Conservation (phyloP, 345 rosid genomes). For the Nephelium lappaceum region DNA sequence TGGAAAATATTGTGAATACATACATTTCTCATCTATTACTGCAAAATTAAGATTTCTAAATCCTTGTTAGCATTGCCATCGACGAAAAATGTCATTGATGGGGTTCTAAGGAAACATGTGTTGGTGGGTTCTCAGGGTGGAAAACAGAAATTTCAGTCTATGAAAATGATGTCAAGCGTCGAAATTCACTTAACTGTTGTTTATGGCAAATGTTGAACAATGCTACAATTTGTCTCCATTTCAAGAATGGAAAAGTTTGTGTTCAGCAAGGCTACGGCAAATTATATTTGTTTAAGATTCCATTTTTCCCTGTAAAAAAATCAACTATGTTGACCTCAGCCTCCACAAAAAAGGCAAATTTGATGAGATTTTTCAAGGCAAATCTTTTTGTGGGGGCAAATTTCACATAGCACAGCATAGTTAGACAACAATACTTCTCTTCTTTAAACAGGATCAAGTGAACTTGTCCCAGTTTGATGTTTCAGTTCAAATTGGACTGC, state of each 20-base stretch:
- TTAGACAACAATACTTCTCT: not conserved
- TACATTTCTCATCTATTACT: not conserved
- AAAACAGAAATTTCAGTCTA: not conserved
- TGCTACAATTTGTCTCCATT: conserved; percentile 5
- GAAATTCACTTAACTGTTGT: not conserved
- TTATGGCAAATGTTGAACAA: not conserved
- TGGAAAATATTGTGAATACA: conserved; percentile 17
- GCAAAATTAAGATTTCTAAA: not conserved
- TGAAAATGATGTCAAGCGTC: not conserved
- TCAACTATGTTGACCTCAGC: not conserved
- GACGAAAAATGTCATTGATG: not conserved
- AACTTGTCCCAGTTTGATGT: not conserved
- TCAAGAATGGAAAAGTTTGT: conserved; percentile 2
- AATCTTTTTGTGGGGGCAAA: not conserved
- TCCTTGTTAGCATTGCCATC: not conserved
- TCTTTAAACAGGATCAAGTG: not conserved
- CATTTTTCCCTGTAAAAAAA: not conserved
- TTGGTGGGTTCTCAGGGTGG: not conserved
- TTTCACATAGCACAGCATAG: not conserved
- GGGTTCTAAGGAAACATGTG: not conserved
- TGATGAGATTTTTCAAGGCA: not conserved
- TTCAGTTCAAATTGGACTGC: not conserved
- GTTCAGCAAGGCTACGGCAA: not conserved
- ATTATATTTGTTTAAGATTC: not conserved
- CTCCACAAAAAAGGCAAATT: not conserved